Evolutionary conservation across 169 alveolate species (phyloP), one percentile per base, ranked within the genome.

Genomic region (Eimeria falciformis): DNA sequence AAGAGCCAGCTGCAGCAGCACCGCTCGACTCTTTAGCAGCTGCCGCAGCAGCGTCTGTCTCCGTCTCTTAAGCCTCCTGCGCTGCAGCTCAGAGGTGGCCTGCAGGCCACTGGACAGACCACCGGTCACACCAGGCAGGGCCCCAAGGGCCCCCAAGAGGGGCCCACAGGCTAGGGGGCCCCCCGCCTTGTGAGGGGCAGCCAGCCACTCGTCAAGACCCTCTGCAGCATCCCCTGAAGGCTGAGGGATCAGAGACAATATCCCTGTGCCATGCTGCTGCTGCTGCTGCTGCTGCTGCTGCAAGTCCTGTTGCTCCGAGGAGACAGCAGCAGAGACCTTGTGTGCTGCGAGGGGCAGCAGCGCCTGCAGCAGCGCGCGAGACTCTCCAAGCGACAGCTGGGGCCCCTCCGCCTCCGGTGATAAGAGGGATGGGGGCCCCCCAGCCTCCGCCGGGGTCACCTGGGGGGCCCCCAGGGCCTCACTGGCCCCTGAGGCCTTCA

Each of bases 281-380:
- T 50, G 58, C 58, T 50, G 58, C 58, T 50, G 58, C 58, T 25
- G 58, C 58, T 50, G 78, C 78, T 66, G 78, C 78, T 66, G 78
- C 45, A 25, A 37, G 27, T 14, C 78, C 6, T 66, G 47, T n/a
- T 66, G 45, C 29, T 17, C 21, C 37, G 45, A 23, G 33, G 78
- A n/a, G 0, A 45, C 83, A 4, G 58, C 83, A 7, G 33, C 29
- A 40, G 58, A 71, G 56, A 71, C 33, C 5, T 12, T 37, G 18
- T 33, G 47, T 71, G 83, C 55, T 29, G 83, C 83, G 9, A 71
- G 83, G 29, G 83, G 83, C 83, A 71, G 83, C 83, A 71, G 56
- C 12, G 18, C 45, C 83, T 71, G 58, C 83, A 71, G 56, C 83
- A 71, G 56, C 56, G 56, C 83, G 55, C 56, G 9, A 9, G 83